Base-by-base conservation (phyloP, 2,329 filamentous ascomycete species). In the Ophiostoma sp. region DNA sequence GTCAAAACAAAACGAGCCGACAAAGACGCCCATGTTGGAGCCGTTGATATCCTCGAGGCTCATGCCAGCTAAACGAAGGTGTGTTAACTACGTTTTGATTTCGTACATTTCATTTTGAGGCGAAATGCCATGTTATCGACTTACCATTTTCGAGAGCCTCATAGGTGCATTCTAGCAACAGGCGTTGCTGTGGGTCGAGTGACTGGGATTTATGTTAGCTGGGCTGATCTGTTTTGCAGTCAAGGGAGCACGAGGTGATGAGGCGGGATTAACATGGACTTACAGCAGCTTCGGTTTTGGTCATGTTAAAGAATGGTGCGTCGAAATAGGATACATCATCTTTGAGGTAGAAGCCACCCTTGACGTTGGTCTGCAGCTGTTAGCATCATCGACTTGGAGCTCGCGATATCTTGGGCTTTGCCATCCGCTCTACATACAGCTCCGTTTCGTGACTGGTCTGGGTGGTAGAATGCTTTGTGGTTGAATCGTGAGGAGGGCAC, bases 391-490 rank as follows among this genome's bases (percentile, higher is more conserved):
- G 27, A 31, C 20, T 35, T 36, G 4, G 10, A 15, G 39, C 39
- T 41, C 15, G 5, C 62, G 70, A 71, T 17, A 31, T 3, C 31
- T 48, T n/a, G 5, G 4, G 20, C 7, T 35, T n/a, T 20, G 33
- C 23, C 20, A 7, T 5, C 2, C 2, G 35, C 23, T 27, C 64
- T 41, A 73, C 73, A 4, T 23, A 74, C 72, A 41, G 72, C 54
- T 62, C 65, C 77, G 74, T 77, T 66, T 2, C 73, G 62, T 20
- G 73, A 68, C 17, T 68, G 70, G 39, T 75, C 71, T 0, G 75
- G 73, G 57, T 77, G 75, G 69, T 76, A 76, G 41, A 79, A 79
- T 44, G 74, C 79, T 70, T 77, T 78, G 71, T 76, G 77, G 77
- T 70, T 77, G 77, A 75, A 79, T 72, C 73, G 77, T 71, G 75